Conservation (phyloP, 176 grass and related monocot genomes). For the Oryza glumipatula region DNA sequence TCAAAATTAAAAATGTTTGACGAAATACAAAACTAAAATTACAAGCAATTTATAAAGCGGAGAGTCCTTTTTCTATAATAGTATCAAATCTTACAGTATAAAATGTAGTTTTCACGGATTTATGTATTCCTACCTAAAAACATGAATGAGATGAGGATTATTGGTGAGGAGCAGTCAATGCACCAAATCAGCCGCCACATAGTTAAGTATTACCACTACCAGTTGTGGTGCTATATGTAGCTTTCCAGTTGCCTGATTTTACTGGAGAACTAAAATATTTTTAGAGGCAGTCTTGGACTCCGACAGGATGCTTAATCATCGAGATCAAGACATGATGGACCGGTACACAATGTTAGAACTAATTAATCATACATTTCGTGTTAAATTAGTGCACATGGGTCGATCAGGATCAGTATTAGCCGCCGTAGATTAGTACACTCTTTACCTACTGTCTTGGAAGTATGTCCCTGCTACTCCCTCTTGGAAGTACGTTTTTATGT, state of each 20-base stretch:
- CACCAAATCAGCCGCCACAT: neutral
- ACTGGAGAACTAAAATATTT: neutral
- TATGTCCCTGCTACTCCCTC: neutral
- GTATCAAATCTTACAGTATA: too few relatives aligned
- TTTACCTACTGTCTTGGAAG: neutral
- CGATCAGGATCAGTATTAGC: neutral
- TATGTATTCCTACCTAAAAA: neutral
- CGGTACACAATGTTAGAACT: neutral
- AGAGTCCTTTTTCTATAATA: too few relatives aligned
- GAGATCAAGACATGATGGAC: too few relatives aligned
- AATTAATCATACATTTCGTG: neutral
- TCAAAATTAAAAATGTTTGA: too few relatives aligned
- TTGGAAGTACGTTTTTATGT: too few relatives aligned
- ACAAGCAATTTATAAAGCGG: too few relatives aligned
- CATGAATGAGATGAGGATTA: neutral
- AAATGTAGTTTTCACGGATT: too few relatives aligned
- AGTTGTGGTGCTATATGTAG: neutral
- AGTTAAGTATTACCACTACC: too few relatives aligned
- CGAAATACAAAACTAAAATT: too few relatives aligned
- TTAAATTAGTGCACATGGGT: neutral
- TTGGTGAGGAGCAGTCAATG: neutral
- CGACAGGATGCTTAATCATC: neutral
- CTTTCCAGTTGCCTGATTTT: slow-evolving; percentile 5
- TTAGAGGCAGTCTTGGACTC: neutral
- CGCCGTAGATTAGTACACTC: neutral